These are phyloP conservation scores for Orbilia quercus DNA, from an alignment of 2,329 filamentous ascomycete genomes.

Conservation along the genomic window DNA sequence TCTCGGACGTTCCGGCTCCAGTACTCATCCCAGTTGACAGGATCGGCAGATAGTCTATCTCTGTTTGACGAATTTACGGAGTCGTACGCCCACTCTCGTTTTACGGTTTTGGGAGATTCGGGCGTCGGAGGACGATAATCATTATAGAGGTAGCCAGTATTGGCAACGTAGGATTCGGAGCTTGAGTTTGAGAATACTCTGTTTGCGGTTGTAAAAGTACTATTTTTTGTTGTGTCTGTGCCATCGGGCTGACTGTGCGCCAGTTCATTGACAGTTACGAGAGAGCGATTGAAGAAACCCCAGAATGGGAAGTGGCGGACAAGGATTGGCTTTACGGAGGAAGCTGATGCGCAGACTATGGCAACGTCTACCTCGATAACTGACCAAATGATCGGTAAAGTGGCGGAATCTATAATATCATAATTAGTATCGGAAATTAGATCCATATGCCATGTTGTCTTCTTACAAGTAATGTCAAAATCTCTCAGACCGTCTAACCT, in stretches of 20 bases:
- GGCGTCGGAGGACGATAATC: slow-evolving; percentile 25
- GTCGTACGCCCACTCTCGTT: slow-evolving; percentile 47
- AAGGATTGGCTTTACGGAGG: slow-evolving; percentile 51
- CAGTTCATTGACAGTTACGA: slow-evolving; percentile 55
- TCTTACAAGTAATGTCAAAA: slow-evolving; percentile 52
- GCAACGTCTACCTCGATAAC: slow-evolving; percentile 50
- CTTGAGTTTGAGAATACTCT: slow-evolving; percentile 45
- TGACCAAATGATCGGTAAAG: slow-evolving; percentile 45
- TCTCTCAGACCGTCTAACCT: slow-evolving; percentile 34
- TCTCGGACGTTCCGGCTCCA: slow-evolving; percentile 43
- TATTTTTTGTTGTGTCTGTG: slow-evolving; percentile 46
- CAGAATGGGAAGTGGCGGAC: slow-evolving; percentile 47
- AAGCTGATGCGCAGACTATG: slow-evolving; percentile 44
- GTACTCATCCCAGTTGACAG: slow-evolving; percentile 51
- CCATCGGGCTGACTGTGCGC: slow-evolving; percentile 31
- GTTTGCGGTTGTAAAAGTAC: slow-evolving; percentile 41
- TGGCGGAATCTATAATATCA: slow-evolving; percentile 30
- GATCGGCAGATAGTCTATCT: slow-evolving; percentile 38
- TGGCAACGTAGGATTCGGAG: slow-evolving; percentile 43
- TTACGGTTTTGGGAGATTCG: slow-evolving; percentile 40
- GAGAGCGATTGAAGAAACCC: slow-evolving; percentile 44
- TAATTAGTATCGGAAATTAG: not conserved
- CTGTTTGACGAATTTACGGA: slow-evolving; percentile 48
- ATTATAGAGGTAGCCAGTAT: slow-evolving; percentile 46
- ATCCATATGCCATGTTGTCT: too few relatives aligned